These are phyloP conservation scores for Corymbia citriodora DNA, from an alignment of 441 rosid species.

Conservation along the genomic window DNA sequence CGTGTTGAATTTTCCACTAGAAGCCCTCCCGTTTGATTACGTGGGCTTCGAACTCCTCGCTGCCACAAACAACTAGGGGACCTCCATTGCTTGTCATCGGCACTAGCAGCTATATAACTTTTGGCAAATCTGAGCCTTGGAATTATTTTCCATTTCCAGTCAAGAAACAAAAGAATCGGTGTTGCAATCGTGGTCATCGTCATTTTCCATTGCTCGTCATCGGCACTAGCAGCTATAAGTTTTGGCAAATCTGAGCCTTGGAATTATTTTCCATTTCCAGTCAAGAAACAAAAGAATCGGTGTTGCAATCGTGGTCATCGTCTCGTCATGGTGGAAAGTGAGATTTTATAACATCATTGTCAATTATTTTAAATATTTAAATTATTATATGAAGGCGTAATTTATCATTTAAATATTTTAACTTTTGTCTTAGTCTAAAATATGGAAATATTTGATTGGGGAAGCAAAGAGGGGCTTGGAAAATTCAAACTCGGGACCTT, in stretches of 20 bases:
- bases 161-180: not conserved
- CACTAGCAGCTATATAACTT: not conserved
- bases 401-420: too few species aligned
- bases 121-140: not conserved
- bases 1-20: not conserved
- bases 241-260: not conserved
- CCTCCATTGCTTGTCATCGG: not conserved
- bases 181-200: not conserved
- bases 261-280: not conserved
- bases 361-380: too few species aligned
- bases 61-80: not conserved
- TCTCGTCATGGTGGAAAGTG: not conserved
- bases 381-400: too few species aligned
- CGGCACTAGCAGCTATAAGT: not conserved
- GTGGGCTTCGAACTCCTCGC: not conserved
- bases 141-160: not conserved
- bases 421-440: too few species aligned
- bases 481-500: too few species aligned
- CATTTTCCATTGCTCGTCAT: too few species aligned
- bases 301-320: not conserved
- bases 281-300: not conserved
- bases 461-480: too few species aligned
- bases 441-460: too few species aligned
- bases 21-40: not conserved
- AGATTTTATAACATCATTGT: too few species aligned